Base-by-base conservation (phyloP, 352 stramenopile genomes). In the Phytophthora capsici region DNA sequence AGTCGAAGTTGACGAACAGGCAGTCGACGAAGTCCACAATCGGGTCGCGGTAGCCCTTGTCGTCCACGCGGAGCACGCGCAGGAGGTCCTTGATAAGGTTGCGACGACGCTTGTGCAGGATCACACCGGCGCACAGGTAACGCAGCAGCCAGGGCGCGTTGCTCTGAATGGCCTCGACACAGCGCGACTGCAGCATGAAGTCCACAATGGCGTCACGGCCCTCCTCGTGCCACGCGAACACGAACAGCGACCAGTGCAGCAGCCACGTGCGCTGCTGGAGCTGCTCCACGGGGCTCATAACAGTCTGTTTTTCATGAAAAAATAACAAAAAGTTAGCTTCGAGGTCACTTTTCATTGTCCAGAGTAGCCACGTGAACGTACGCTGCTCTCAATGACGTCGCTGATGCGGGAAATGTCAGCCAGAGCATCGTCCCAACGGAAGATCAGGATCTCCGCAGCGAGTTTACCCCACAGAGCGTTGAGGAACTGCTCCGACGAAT, bases 1-100 rank as follows among this genome's bases (percentile, higher is more conserved):
- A 99, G 78, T 99, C 97, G 77, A 99, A 99, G 63, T 98, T 93
- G 40, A 99, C 95, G 58, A 98, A 99, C 9, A 99, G 84, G 57
- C 95, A 96, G 56, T 99, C 96, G 47, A 99, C 88, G 75, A 99
- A 99, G 70, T 98, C 84, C 37, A 91, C 86, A 50, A 96, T 87
- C 56, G 88, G 88, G 63, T 96, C 88, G 20, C 70, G 69, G 82
- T 92, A 94, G 46, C 67, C 75, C 71, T 93, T 93, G 80, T 93
- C 81, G 66, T 93, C 87, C 45, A 92, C 83, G 44, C 97, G 92
- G 43, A 99, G 94, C 47, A 99, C 93, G 63, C 95, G 94, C 58
- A 99, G 89, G 40, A 99, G 80, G 73, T 99, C 95, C 66, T 97
- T 97, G 48, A 98, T 91, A 7, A 99, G 69, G 75, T 90, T 88